phyloP scores from a whole-genome alignment of 2,329 filamentous ascomycete genomes.

The Exophiala oligosperma region DNA sequence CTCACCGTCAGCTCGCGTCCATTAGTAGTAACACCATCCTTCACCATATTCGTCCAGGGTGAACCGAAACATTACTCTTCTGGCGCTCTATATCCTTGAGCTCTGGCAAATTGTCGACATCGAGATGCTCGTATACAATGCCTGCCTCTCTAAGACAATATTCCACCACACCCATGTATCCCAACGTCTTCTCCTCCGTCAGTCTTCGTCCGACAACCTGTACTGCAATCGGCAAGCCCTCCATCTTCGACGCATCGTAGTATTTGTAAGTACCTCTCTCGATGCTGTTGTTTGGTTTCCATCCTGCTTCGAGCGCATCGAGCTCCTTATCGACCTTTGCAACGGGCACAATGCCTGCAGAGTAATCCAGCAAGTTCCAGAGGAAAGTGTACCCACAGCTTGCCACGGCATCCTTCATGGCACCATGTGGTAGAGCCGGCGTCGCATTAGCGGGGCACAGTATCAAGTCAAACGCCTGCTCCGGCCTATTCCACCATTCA shows the following conservation, averaged over 20 bases:
- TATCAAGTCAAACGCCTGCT: constrained; percentile 74
- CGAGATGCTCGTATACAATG: constrained; percentile 51
- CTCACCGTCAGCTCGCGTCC: too few relatives aligned
- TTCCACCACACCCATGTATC: constrained; percentile 77
- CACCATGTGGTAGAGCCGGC: constrained; percentile 81
- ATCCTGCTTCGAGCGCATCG: constrained; percentile 56
- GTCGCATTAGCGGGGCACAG: constrained; percentile 86
- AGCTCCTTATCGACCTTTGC: constrained; percentile 77
- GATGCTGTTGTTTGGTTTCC: constrained; percentile 68
- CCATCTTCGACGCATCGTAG: constrained; percentile 81
- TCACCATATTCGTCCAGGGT: constrained; percentile 17
- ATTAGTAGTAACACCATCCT: neutral
- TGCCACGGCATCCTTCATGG: constrained; percentile 80
- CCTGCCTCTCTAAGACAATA: constrained; percentile 63
- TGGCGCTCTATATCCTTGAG: constrained; percentile 6
- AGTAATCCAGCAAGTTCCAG: constrained; percentile 91
- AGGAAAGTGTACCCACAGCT: constrained; percentile 92
- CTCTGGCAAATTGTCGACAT: constrained; percentile 38
- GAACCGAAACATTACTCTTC: constrained; percentile 10
- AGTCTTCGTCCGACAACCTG: constrained; percentile 78
- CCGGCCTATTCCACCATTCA: constrained; percentile 75
- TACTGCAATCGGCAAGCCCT: constrained; percentile 81
- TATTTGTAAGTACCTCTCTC: constrained; percentile 81
- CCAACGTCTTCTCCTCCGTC: constrained; percentile 85
- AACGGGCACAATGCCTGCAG: constrained; percentile 77